Percentiles rank a stretch among this genome's conserved stretches.
These are phyloP conservation scores for Colletotrichum horii DNA, from an alignment of 2,329 filamentous ascomycete species.

Conservation along the genomic window DNA sequence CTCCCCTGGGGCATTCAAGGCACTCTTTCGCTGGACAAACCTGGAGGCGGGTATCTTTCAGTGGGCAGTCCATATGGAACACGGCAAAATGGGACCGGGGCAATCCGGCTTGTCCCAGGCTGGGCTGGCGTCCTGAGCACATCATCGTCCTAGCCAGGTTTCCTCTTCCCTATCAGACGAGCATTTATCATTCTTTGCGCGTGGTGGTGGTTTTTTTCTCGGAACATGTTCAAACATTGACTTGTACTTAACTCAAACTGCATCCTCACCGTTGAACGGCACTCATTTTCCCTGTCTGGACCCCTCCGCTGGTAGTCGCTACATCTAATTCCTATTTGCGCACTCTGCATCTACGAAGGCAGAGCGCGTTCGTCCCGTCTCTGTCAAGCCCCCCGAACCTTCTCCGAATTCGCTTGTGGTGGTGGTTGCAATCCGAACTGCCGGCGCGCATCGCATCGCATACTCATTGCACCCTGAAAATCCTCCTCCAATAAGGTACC, in stretches of 20 bases:
- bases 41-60: background rate
- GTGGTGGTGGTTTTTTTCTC: background rate
- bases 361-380: background rate
- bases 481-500: background rate
- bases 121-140: slow-evolving; percentile 13
- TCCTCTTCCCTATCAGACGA: background rate
- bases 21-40: background rate
- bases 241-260: background rate
- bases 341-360: background rate
- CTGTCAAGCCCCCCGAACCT: background rate
- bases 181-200: background rate
- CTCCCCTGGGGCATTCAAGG: background rate
- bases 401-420: slow-evolving; percentile 9
- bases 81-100: slow-evolving; percentile 2
- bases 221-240: background rate
- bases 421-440: slow-evolving; percentile 3
- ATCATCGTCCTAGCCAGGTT: slow-evolving; percentile 13
- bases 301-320: background rate
- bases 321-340: background rate
- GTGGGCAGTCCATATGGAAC: background rate
- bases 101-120: slow-evolving; percentile 16
- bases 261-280: background rate
- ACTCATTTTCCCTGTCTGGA: background rate
- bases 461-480: background rate
- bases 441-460: background rate